Conservation (phyloP, 306 rosid genomes). For the Benincasa hispida region DNA sequence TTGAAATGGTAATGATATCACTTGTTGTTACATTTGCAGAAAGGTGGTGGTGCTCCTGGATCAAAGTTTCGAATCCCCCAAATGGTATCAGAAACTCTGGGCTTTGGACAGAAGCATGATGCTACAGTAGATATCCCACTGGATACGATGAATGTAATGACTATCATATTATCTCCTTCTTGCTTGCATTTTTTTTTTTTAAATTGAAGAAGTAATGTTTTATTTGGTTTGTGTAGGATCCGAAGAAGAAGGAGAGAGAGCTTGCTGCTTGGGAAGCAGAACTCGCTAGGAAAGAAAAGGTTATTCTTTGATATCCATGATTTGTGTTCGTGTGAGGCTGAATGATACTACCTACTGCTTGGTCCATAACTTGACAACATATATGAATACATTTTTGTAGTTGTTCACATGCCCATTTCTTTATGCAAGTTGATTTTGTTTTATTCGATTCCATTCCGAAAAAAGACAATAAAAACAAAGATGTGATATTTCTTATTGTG, state of each 20-base stretch:
- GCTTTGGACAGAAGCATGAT: slow-evolving; percentile 82
- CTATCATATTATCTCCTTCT: neutral
- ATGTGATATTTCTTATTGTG: neutral
- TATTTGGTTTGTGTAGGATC: slow-evolving; percentile 38
- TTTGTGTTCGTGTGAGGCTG: neutral
- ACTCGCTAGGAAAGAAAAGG: slow-evolving; percentile 78
- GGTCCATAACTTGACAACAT: neutral
- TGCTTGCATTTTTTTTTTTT: neutral
- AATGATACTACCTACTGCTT: neutral
- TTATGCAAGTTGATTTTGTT: neutral
- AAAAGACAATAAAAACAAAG: no score
- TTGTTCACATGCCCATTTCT: neutral
- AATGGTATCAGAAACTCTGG: slow-evolving; percentile 43
- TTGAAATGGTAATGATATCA: neutral
- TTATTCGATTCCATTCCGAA: neutral
- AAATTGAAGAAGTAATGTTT: slow-evolving; percentile 12
- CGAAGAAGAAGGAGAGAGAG: slow-evolving; percentile 68
- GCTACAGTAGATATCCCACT: slow-evolving; percentile 87
- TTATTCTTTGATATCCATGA: slow-evolving; percentile 2
- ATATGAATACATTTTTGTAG: neutral
- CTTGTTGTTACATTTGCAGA: slow-evolving; percentile 22
- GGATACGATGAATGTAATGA: slow-evolving; percentile 54
- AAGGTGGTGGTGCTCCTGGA: slow-evolving; percentile 45
- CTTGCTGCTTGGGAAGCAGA: slow-evolving; percentile 92
- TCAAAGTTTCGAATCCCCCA: slow-evolving; percentile 69